Percentiles rank a stretch among this genome's conserved stretches.
Conservation (phyloP, 129 eudicot genomes). For the Tagetes erecta region DNA sequence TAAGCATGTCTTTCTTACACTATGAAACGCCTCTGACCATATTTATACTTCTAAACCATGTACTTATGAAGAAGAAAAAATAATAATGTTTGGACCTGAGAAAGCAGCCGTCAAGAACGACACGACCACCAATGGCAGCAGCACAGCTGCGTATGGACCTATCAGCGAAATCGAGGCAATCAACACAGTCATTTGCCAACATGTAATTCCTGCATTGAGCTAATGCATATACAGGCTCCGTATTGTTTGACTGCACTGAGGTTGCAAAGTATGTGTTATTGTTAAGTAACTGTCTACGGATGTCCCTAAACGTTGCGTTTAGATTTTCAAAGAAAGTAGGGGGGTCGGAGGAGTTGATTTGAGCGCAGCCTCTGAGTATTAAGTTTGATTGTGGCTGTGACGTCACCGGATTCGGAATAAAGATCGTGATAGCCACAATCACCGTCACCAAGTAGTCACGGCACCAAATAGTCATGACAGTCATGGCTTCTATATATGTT, state of each 20-base stretch:
- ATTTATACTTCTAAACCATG: no score
- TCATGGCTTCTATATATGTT: conserved; percentile 19
- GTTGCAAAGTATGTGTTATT: conserved; percentile 51
- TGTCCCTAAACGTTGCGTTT: conserved; percentile 49
- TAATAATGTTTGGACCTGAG: conserved; percentile 44
- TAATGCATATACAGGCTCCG: conserved; percentile 62
- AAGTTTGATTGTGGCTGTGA: conserved; percentile 59
- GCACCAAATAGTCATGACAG: conserved; percentile 11
- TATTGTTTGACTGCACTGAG: conserved; percentile 51
- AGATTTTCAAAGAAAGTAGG: conserved; percentile 44
- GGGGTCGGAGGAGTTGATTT: conserved; percentile 43
- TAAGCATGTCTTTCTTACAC: no score
- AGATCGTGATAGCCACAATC: conserved; percentile 19
- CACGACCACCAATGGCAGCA: conserved; percentile 68
- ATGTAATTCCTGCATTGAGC: conserved; percentile 71
- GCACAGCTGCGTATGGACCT: conserved; percentile 47
- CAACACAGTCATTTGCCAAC: conserved; percentile 45
- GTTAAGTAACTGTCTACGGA: conserved; percentile 40
- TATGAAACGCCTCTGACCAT: no score
- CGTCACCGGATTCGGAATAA: conserved; percentile 27
- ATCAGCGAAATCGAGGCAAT: conserved; percentile 59
- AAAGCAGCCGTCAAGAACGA: conserved; percentile 68
- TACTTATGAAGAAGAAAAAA: no score
- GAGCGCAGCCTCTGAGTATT: conserved; percentile 56
- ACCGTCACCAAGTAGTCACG: conserved; percentile 1